Evolutionary conservation across 768 basidiomycete genomes (phyloP), one percentile per base, ranked within the genome.

Genomic region (Asterophora parasitica): DNA sequence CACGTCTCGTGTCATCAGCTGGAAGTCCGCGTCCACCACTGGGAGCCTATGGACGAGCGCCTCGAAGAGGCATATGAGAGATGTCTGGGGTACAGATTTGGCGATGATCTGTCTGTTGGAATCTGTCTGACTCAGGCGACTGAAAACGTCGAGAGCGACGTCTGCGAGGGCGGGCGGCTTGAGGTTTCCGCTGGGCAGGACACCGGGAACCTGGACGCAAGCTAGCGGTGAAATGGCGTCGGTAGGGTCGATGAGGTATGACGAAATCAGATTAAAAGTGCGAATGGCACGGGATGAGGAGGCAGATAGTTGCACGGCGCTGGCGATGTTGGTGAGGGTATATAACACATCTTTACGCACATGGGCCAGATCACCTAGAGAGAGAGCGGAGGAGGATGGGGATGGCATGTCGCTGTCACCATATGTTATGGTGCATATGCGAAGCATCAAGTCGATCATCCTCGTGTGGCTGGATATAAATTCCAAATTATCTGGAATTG

Each of bases 41-140:
- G 95, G 95, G n/a, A 97, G 75, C 37, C 92, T 82, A 58, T 85
- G 83, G 48, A 94, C 76, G 12, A 95, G 78, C 6, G 80, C 74
- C 41, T 78, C 75, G 56, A 95, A 80, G 28, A 92, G 64, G 38
- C 63, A 59, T 71, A 80, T 79, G 31, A 92, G 62, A 55, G 78
- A 77, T 4, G 66, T 57, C 41, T 75, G 65, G 1, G 87, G 77
- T 7, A 94, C 70, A 11, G 78, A 70, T 33, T 74, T 68, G 13
- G 84, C 74, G 42, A 96, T 71, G 26, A 85, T 68, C 54, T 82
- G 79, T 19, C 95, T 84, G 61, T 92, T 95, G 27, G 71, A 67
- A 65, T 98, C 95, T 13, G 72, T 66, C 41, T 87, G 84, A 28
- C 82, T 79, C 47, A 96, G 66, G 33, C 82, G 80, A n/a, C 87